Base-by-base conservation (phyloP, 2,329 filamentous ascomycete species). In the Cordyceps militaris region DNA sequence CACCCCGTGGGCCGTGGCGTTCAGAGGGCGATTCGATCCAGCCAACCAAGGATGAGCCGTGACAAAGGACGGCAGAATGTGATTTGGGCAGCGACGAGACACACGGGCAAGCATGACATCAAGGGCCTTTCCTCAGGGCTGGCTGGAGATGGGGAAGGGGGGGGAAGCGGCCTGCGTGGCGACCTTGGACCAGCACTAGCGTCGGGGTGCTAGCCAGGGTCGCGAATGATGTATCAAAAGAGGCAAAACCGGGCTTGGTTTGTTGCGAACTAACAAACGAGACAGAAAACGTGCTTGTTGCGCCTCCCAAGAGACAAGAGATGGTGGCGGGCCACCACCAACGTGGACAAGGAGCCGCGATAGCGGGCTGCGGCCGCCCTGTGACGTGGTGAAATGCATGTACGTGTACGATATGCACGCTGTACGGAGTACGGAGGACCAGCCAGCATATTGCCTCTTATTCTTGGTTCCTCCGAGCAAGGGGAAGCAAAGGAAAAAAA, bases 311-410 rank as follows among this genome's bases (percentile, higher is more conserved):
- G n/a, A n/a, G n/a, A n/a, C n/a, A 11, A 48, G 36, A 52, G 36
- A 43, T 42, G 49, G 49, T 52, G 49, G 49, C 49, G 49, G 28
- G 49, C 24, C 36, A 28, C 49, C 23, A 21, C 16, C 49, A 16
- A 21, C n/a, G 13, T 19, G 44, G 24, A 34, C 24, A 21, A 30
- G 32, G 49, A 52, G 38, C 49, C 49, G 49, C 38, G 49, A 43
- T 52, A 52, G 43, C 24, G 36, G 49, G 24, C 24, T 13, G 32
- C 34, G 24, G 49, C 36, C 49, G 49, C 36, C 36, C 26, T 52
- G 49, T 52, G 49, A 52, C 49, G 49, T 52, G 49, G 49, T 30
- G 28, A 6, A n/a, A 51, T 42, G 34, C 34, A 51, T 40, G 48
- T 40, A 28, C 36, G 42, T 52, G 49, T 13, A n/a, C n/a, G n/a